Evolutionary conservation across 2,329 filamentous ascomycete species (phyloP).

Genomic region (Penicillium sclerotiorum): DNA sequence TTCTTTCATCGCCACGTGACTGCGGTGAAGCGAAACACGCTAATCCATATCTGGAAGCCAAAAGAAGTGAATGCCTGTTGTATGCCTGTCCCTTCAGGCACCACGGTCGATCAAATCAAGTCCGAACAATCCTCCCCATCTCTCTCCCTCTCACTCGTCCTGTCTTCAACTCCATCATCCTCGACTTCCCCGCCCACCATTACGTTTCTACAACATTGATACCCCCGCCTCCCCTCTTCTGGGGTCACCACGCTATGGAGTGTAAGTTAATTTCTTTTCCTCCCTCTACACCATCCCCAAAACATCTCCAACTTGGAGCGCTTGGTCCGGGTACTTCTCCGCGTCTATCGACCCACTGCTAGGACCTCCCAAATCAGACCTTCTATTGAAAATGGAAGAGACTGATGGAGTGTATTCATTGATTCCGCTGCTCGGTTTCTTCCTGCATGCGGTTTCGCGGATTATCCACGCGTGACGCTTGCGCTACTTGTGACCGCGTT

Average conservation of each 20-base stretch:
- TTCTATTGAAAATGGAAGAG: slow-evolving; percentile 19
- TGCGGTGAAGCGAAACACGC: slow-evolving; percentile 21
- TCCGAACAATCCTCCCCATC: slow-evolving; percentile 30
- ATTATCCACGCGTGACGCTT: slow-evolving; percentile 24
- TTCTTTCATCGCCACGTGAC: slow-evolving; percentile 17
- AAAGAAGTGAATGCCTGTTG: slow-evolving; percentile 27
- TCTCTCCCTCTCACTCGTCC: slow-evolving; percentile 41
- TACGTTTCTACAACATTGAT: slow-evolving; percentile 36
- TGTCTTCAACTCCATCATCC: slow-evolving; percentile 31
- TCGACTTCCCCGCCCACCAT: slow-evolving; percentile 27
- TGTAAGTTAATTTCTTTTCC: slow-evolving; percentile 54
- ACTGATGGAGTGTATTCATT: slow-evolving; percentile 15
- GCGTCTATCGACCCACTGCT: slow-evolving; percentile 43
- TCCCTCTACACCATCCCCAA: slow-evolving; percentile 19
- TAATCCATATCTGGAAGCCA: slow-evolving; percentile 13
- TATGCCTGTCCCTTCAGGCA: slow-evolving; percentile 35
- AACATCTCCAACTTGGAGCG: slow-evolving; percentile 34
- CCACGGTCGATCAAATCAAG: slow-evolving; percentile 23
- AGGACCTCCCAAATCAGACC: slow-evolving; percentile 28
- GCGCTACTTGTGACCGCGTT: slow-evolving; percentile 32
- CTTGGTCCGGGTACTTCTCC: slow-evolving; percentile 43
- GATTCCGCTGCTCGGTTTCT: slow-evolving; percentile 18
- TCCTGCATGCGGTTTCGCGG: slow-evolving; percentile 25
- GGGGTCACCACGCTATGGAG: slow-evolving; percentile 61
- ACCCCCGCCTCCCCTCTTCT: slow-evolving; percentile 35